Percentiles rank a stretch among this genome's conserved stretches.
These are phyloP conservation scores for Trypanosomatidae sp. DNA, from an alignment of 208 protist genomes.

Conservation along the genomic window DNA sequence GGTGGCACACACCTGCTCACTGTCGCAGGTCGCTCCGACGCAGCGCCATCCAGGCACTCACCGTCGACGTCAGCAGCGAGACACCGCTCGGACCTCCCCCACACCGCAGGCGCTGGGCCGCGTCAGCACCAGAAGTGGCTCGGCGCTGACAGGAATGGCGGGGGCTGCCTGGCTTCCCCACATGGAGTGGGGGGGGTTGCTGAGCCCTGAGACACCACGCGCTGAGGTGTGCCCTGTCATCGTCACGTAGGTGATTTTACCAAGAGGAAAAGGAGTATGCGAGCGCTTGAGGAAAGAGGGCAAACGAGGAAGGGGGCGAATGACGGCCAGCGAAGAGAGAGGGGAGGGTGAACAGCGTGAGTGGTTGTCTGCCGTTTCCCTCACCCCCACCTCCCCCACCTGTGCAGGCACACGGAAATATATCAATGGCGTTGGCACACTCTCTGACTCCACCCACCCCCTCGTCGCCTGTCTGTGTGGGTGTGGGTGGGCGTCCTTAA, in stretches of 20 bases:
- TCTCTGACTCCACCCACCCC: background rate
- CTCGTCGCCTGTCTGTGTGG: background rate
- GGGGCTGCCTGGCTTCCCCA: no score
- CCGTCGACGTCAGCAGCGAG: background rate
- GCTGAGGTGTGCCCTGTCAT: no score
- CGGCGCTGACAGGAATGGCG: no score
- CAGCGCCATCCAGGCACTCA: no score
- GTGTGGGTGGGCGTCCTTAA: background rate
- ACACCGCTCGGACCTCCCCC: background rate
- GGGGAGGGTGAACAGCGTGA: conserved; percentile 4
- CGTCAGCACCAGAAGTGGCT: background rate
- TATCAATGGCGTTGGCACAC: background rate
- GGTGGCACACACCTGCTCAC: no score
- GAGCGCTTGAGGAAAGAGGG: background rate
- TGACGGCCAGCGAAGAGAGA: background rate
- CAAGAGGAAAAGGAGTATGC: conserved; percentile 11
- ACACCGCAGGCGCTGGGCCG: background rate
- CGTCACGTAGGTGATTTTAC: no score
- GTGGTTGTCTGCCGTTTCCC: background rate
- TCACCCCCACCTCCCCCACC: background rate
- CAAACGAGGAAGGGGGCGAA: background rate
- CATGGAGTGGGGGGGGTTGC: no score
- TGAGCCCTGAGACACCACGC: no score
- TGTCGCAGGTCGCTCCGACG: no score
- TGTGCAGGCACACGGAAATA: background rate